A percentile compares a stretch with the other conserved stretches of the same genome.
phyloP scores from a whole-genome alignment of 1,284 basidiomycete species.

The Leccinum angustisporum region DNA sequence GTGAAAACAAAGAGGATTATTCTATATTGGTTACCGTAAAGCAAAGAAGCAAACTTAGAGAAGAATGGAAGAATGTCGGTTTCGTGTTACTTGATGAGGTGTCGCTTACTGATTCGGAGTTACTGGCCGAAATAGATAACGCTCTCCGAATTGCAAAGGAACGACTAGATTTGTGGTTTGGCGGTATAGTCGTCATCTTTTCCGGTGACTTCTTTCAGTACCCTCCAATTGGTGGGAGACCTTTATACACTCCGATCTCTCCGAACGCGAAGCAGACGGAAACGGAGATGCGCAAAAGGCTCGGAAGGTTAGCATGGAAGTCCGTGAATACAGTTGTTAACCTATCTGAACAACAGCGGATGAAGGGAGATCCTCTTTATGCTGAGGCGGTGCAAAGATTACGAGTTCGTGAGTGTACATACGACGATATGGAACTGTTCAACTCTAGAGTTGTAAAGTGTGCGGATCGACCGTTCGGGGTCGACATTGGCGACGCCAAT shows the following conservation, averaged over 20 bases:
- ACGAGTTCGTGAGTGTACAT: conserved; percentile 20
- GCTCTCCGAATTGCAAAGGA: background rate
- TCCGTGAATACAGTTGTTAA: conserved; percentile 24
- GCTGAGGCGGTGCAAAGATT: conserved; percentile 23
- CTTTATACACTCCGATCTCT: conserved; percentile 28
- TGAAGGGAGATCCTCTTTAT: conserved; percentile 32
- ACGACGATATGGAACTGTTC: conserved; percentile 31
- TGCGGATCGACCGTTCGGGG: too few relatives aligned
- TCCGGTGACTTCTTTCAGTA: conserved; percentile 24
- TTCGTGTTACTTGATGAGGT: background rate
- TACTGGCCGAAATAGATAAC: background rate
- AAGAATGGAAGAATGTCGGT: background rate
- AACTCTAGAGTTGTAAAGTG: conserved; percentile 26
- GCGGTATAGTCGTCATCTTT: background rate
- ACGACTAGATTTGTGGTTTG: background rate
- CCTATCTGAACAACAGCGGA: conserved; percentile 31
- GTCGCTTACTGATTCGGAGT: background rate
- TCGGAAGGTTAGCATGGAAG: conserved; percentile 30
- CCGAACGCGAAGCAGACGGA: conserved; percentile 3
- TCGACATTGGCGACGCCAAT: too few relatives aligned
- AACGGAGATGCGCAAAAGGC: conserved; percentile 6
- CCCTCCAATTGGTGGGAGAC: conserved; percentile 22
- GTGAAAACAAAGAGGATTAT: background rate
- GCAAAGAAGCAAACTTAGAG: background rate
- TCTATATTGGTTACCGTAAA: background rate